Evolutionary conservation across 306 rosid genomes (phyloP), one percentile per base, ranked within the genome.

Genomic region (Rubus parviflorus): DNA sequence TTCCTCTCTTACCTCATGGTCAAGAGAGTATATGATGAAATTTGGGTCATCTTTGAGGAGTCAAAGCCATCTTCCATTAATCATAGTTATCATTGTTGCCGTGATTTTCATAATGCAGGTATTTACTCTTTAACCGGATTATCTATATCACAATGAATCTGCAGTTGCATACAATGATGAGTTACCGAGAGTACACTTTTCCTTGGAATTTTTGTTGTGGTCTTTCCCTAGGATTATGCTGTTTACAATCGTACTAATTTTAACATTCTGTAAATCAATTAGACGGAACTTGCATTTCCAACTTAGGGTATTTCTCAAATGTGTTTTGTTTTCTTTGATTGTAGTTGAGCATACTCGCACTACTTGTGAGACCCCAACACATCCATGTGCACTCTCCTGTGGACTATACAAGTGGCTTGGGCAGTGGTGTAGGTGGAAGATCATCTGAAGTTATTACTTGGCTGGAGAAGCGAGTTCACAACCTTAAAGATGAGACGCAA

Each of bases 21-120:
- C 87, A 58, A 81, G 81, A 77, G 94, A 87, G 54, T 80, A 76
- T 23, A 37, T 77, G 60, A 69, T 71, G 74, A 91, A 83, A 85
- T 71, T 87, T 9, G 75, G 87, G 71, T 80, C 87, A 37, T 76
- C 80, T 63, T 85, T 96, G 86, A 88, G 77, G 77, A 96, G 81
- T 87, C 97, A 85, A 70, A 88, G 87, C 83, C 84, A 89, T 84
- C 89, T 89, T 75, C 81, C 93, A 5, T 66, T 87, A 51, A 82
- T 88, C 62, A 85, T 90, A 20, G 84, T 85, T 49, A 76, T 87
- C 76, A 81, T 89, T 68, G 85, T 96, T 71, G 87, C 87, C 1
- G 86, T 92, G 87, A 87, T 96, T 83, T 89, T 96, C 86, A 77
- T 92, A 80, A 96, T 92, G 96, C 99, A 96, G 98, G 99, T 91